Percentiles rank a stretch among this genome's conserved stretches.
phyloP scores from a whole-genome alignment of 331 rosid genomes.

The Quercus tomentella region DNA sequence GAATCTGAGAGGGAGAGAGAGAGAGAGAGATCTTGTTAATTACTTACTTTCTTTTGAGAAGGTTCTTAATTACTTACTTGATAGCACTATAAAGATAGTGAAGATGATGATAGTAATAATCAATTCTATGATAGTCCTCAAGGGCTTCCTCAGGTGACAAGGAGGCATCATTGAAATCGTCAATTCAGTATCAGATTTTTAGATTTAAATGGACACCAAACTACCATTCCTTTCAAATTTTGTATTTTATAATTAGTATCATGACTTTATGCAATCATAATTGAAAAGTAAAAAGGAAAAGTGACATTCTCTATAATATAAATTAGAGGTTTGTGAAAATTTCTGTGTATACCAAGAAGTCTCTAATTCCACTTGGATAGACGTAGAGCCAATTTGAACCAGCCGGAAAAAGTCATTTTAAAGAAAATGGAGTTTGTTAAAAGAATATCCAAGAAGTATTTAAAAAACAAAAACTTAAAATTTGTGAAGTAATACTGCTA shows the following conservation, averaged over 20 bases:
- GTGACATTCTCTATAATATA: constrained; percentile 70
- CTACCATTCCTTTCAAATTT: too few relatives aligned
- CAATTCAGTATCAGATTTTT: not conserved
- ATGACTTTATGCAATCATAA: too few relatives aligned
- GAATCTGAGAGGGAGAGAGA: not conserved
- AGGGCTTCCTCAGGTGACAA: constrained; percentile 29
- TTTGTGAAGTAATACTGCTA: too few relatives aligned
- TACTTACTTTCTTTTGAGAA: too few relatives aligned
- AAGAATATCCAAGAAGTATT: not conserved
- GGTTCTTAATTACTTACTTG: constrained; percentile 19
- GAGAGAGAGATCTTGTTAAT: not conserved
- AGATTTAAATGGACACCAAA: too few relatives aligned
- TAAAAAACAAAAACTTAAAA: not conserved
- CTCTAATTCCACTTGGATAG: constrained; percentile 55
- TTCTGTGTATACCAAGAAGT: constrained; percentile 32
- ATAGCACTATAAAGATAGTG: not conserved
- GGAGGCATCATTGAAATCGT: constrained; percentile 33
- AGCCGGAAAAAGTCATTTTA: constrained; percentile 25
- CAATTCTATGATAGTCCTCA: constrained; percentile 32
- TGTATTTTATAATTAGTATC: too few relatives aligned
- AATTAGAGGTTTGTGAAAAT: constrained; percentile 48
- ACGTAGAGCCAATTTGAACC: constrained; percentile 47
- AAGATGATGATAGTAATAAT: constrained; percentile 29
- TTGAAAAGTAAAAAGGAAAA: too few relatives aligned
- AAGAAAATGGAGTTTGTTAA: too few relatives aligned